Evolutionary conservation across 2,329 filamentous ascomycete genomes (phyloP), one percentile per base, ranked within the genome.

Genomic region (Hansfordia pulvinata): DNA sequence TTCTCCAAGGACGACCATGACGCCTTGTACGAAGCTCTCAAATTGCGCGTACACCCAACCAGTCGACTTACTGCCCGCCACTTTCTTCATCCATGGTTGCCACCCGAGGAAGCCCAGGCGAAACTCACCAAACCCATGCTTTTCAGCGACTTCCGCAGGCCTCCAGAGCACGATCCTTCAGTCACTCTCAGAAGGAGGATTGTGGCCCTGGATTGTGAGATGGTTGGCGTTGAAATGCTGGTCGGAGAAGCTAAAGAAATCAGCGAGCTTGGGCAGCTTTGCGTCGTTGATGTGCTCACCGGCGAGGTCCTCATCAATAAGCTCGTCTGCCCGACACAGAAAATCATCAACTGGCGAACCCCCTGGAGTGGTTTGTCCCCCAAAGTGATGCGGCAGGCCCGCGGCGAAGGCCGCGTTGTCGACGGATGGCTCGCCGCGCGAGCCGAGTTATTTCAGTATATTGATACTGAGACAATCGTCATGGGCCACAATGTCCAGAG

Each of bases 191-290:
- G n/a, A n/a, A n/a, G n/a, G n/a, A n/a, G n/a, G n/a, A n/a, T n/a
- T n/a, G 47, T 65, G 3, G 52, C 47, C 0, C 36, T 65, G 6
- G 60, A 65, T 34, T 64, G 60, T 31, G 60, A 65, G 37, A 64
- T 64, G 59, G 58, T 58, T 5, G 43, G 39, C 10, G 39, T 58
- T 1, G 28, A 20, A 3, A 36, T 20, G n/a, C 7, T 21, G 30
- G 6, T 17, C 16, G 10, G 24, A 23, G 5, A 12, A 14, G 13
- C 12, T 14, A 14, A 15, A 6, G 32, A 35, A 15, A 25, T 27
- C 7, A 29, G 28, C 21, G 42, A 43, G 18, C 34, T 48, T 3
- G 37, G 33, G 9, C 32, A 35, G 15, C 18, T 46, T 8, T 43
- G 46, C 18, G 37, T 33, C 14, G 42, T 60, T 19, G 62, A 66